These are phyloP conservation scores for Pythium dissimile DNA, from an alignment of 352 stramenopile genomes.

Conservation along the genomic window DNA sequence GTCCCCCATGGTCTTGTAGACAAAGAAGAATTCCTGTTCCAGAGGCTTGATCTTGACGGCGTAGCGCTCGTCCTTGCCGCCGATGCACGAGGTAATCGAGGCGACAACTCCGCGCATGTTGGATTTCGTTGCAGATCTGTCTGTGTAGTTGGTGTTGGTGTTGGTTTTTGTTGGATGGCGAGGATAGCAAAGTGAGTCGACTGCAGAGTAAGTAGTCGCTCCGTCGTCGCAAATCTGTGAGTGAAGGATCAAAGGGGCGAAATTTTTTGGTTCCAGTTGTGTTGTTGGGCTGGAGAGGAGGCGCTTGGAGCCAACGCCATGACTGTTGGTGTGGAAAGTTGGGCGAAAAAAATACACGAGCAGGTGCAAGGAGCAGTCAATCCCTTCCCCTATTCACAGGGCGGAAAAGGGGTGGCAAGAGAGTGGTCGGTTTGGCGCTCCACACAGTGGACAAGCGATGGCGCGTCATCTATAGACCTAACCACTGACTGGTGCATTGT, in stretches of 20 bases:
- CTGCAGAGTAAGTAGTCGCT: background rate
- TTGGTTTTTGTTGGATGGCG: background rate
- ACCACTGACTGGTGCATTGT: slow-evolving; percentile 12
- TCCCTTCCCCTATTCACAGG: slow-evolving; percentile 5
- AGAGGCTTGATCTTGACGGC: slow-evolving; percentile 53
- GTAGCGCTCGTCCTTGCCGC: slow-evolving; percentile 76
- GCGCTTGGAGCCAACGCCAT: background rate
- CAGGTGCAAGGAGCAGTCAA: slow-evolving; percentile 18
- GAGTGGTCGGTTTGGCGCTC: slow-evolving; percentile 11
- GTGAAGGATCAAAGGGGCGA: slow-evolving; percentile 15
- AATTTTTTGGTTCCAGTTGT: background rate
- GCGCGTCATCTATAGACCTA: slow-evolving; percentile 8
- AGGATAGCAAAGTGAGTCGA: too few species aligned
- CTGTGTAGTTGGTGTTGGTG: slow-evolving; percentile 2
- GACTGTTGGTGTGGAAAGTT: slow-evolving; percentile 18
- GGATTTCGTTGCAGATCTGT: background rate
- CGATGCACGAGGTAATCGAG: slow-evolving; percentile 75
- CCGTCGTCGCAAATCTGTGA: slow-evolving; percentile 32
- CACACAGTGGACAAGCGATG: slow-evolving; percentile 7
- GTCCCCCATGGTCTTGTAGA: slow-evolving; percentile 78
- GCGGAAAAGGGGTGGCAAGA: slow-evolving; percentile 17
- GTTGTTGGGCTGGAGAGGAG: background rate
- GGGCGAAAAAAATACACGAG: slow-evolving; percentile 5
- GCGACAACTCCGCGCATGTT: slow-evolving; percentile 66
- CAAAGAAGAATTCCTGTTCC: slow-evolving; percentile 56